These are phyloP conservation scores for Sporobolomyces roseus DNA, from an alignment of 768 basidiomycete genomes.

Conservation along the genomic window DNA sequence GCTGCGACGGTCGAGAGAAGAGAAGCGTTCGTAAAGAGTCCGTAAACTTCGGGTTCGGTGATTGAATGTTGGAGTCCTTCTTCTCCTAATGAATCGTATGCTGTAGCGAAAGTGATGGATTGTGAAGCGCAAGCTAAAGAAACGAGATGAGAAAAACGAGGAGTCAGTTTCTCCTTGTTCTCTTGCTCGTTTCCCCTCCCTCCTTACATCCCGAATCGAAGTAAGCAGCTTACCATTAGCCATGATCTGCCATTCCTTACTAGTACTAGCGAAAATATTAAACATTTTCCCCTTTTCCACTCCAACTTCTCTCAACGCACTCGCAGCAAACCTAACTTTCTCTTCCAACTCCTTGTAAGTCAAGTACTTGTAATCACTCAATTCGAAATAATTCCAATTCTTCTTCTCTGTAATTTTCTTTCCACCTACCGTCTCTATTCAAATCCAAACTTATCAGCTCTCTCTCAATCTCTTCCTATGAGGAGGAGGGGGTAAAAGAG, in stretches of 20 bases:
- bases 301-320: slow-evolving; percentile 58
- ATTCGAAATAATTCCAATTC: slow-evolving; percentile 91
- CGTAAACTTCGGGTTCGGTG: slow-evolving; percentile 75
- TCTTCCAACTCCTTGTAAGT: slow-evolving; percentile 68
- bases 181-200: no score
- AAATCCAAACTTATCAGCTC: neutral
- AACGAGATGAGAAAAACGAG: neutral
- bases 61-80: slow-evolving; percentile 73
- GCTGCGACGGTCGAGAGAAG: slow-evolving; percentile 72
- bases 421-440: slow-evolving; percentile 58
- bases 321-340: slow-evolving; percentile 61
- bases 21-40: slow-evolving; percentile 86
- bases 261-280: slow-evolving; percentile 83
- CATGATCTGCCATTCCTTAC: slow-evolving; percentile 77
- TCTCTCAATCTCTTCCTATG: neutral
- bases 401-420: slow-evolving; percentile 81
- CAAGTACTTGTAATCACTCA: slow-evolving; percentile 81
- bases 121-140: slow-evolving; percentile 60
- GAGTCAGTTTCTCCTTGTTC: no score
- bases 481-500: neutral
- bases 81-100: slow-evolving; percentile 91
- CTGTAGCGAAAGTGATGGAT: slow-evolving; percentile 79
- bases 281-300: slow-evolving; percentile 68
- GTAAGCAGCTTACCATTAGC: slow-evolving; percentile 54
- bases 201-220: neutral